phyloP scores from a whole-genome alignment of 441 rosid species.

The Pelargonium fulgidum region DNA sequence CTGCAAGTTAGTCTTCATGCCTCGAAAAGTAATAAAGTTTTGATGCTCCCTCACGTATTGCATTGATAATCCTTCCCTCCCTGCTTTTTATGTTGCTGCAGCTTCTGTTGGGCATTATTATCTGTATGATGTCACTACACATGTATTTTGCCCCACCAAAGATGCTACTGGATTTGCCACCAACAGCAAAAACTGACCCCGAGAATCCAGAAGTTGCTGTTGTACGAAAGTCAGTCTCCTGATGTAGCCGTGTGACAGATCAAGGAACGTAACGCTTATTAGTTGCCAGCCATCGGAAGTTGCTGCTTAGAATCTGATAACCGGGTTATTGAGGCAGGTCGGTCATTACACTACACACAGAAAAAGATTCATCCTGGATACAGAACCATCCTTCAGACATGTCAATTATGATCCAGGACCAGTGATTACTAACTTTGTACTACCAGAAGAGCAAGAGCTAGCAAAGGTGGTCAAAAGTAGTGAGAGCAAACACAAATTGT shows the following conservation, averaged over 20 bases:
- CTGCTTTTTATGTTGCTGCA: slow-evolving; percentile 27
- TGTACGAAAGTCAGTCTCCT: slow-evolving; percentile 47
- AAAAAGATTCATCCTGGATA: too few species aligned
- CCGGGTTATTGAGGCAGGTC: too few species aligned
- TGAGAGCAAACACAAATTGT: background rate
- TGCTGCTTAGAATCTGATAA: too few species aligned
- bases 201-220: slow-evolving; percentile 40
- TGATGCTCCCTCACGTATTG: background rate
- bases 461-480: background rate
- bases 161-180: slow-evolving; percentile 53
- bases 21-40: slow-evolving; percentile 5
- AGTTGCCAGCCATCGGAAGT: background rate
- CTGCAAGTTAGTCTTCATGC: slow-evolving; percentile 42
- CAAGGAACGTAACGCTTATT: slow-evolving; percentile 10
- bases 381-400: background rate
- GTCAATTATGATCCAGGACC: background rate
- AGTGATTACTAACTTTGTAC: background rate
- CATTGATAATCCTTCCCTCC: background rate
- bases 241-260: slow-evolving; percentile 19
- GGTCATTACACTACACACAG: too few species aligned
- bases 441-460: background rate
- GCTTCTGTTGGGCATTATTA: slow-evolving; percentile 73
- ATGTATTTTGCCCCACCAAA: slow-evolving; percentile 74
- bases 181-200: slow-evolving; percentile 32
- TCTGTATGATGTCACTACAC: slow-evolving; percentile 80